These are phyloP conservation scores for Metroxylon sagu DNA, from an alignment of 176 grass and related monocot species.

Conservation along the genomic window DNA sequence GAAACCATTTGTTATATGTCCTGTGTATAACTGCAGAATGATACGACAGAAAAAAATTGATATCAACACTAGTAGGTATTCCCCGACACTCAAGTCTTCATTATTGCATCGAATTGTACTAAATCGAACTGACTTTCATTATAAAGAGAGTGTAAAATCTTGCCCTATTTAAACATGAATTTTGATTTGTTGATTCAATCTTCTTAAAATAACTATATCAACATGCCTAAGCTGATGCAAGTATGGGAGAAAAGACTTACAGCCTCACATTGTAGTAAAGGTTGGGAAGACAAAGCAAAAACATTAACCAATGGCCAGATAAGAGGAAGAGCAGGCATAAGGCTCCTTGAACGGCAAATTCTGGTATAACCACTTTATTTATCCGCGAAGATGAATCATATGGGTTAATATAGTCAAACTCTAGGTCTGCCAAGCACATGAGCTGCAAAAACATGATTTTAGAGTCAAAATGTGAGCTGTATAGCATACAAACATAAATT, in stretches of 20 bases:
- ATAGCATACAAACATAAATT: constrained; percentile 8
- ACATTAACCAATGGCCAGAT: constrained; percentile 89
- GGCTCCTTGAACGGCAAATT: constrained; percentile 63
- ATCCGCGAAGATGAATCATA: constrained; percentile 81
- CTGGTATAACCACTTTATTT: constrained; percentile 84
- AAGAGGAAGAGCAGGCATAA: constrained; percentile 65
- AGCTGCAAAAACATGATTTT: constrained; percentile 35
- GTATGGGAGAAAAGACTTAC: constrained; percentile 39
- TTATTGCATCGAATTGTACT: too few species aligned
- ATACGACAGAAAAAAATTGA: too few species aligned
- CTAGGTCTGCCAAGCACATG: constrained; percentile 90
- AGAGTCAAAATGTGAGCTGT: constrained; percentile 9
- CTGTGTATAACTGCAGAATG: too few species aligned
- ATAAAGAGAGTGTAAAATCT: too few species aligned
- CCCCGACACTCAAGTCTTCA: too few species aligned
- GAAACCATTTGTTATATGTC: too few species aligned
- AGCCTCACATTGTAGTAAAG: constrained; percentile 79
- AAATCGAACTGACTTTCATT: too few species aligned
- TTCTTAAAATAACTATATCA: not conserved
- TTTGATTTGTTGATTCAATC: not conserved
- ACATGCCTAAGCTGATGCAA: not conserved
- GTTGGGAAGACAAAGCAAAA: constrained; percentile 55
- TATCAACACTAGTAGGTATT: too few species aligned
- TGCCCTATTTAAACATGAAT: too few species aligned
- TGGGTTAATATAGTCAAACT: constrained; percentile 95